phyloP scores from a whole-genome alignment of 106 monocot species.

The Phalaenopsis aphrodite region DNA sequence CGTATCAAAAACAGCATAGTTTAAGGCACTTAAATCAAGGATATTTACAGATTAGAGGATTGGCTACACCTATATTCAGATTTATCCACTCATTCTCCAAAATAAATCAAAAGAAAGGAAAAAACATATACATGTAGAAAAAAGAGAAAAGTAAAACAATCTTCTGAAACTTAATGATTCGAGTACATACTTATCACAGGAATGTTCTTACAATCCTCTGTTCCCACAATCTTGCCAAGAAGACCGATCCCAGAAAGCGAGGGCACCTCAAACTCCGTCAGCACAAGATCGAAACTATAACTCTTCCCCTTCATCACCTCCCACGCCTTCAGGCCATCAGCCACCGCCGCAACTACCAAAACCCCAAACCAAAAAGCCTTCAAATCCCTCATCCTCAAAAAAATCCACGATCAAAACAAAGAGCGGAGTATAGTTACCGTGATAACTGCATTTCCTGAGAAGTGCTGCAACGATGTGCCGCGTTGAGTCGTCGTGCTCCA shows the following conservation, averaged over 20 bases:
- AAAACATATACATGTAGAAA: not conserved
- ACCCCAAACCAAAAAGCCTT: not conserved
- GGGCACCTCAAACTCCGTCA: slow-evolving; percentile 68
- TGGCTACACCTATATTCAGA: not conserved
- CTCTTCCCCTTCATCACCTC: slow-evolving; percentile 51
- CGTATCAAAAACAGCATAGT: not conserved
- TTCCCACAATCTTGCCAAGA: slow-evolving; percentile 41
- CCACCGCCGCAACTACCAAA: slow-evolving; percentile 53
- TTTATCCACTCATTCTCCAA: not conserved
- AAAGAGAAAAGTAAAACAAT: not conserved
- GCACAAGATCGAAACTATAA: slow-evolving; percentile 60
- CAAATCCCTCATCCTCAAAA: not conserved
- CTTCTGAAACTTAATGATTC: not conserved
- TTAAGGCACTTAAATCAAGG: not conserved
- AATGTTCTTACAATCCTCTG: slow-evolving; percentile 59
- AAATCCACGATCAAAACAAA: not conserved
- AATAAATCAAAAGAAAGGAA: not conserved
- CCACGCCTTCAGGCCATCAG: slow-evolving; percentile 86
- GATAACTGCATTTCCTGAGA: slow-evolving; percentile 55
- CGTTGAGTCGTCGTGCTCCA: slow-evolving; percentile 60
- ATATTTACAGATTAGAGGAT: not conserved
- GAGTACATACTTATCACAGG: slow-evolving; percentile 72
- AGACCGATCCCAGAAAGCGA: slow-evolving; percentile 67
- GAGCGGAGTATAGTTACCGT: slow-evolving; percentile 14
- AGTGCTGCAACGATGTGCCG: slow-evolving; percentile 54